Base-by-base conservation (phyloP, 192 early-diverging fungal genomes). In the Coemansia sp. region DNA sequence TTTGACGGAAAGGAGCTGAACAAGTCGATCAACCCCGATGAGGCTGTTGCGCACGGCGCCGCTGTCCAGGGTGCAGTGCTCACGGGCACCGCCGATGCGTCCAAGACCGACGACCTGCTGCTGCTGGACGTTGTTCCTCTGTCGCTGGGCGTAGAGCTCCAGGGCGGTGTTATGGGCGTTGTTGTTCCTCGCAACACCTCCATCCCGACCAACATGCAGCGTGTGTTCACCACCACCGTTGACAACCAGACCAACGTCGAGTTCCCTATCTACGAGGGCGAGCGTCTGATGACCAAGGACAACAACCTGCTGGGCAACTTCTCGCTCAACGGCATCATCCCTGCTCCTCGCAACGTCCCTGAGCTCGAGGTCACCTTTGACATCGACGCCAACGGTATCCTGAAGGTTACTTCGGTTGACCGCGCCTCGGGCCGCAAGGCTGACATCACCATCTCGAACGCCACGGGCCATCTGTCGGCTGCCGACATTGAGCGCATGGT, bases 401-500 rank as follows among this genome's bases (percentile, higher is more conserved):
- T 93, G 47, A 92, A 92, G 78, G 94, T 97, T 60, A 90, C 90
- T 56, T 91, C 95, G 66, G 85, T 88, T 60, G 95, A 97, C 83
- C 93, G 90, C 86, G 88, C 90, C 61, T 93, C 95, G 25, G 94
- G 94, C 73, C 86, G 88, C 72, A 90, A 91, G 80, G 88, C 89
- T 73, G 88, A 90, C 84, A 90, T 97, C 81, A 94, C 93, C 83
- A 96, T 97, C 85, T 90, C 90, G 76, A 96, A 96, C 88, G 92
- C 91, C 65, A 91, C 92, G 55, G 92, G 90, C 67, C 92, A 93
- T 65, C 85, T 97, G 63, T 90, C 89, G 55, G 88, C 88, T 56
- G 89, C 87, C 60, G 95, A 97, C 71, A 94, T 97, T 67, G 92
- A 96, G 71, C 89, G 92, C 72, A 96, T 97, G 93, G 85, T 97